Conservation (phyloP, 2,329 filamentous ascomycete genomes). For the Monosporascus sp. region DNA sequence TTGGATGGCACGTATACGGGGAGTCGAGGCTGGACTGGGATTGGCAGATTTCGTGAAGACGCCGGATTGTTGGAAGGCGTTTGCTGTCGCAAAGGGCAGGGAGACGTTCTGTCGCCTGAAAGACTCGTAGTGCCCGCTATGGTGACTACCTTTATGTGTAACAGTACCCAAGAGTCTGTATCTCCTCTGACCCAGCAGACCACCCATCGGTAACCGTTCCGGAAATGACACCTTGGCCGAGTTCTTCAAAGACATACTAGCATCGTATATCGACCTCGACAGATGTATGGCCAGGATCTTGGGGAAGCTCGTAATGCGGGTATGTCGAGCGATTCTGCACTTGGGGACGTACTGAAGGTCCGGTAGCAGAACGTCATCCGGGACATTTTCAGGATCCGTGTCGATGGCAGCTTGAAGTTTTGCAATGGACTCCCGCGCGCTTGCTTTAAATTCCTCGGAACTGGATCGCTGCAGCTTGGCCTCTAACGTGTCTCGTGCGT, state of each 20-base stretch:
- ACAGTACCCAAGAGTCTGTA: conserved; percentile 85
- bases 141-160: conserved; percentile 91
- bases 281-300: conserved; percentile 88
- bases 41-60: conserved; percentile 63
- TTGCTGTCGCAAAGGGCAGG: conserved; percentile 75
- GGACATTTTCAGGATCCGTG: conserved; percentile 74
- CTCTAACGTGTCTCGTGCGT: conserved; percentile 63
- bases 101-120: conserved; percentile 81
- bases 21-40: conserved; percentile 41
- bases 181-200: conserved; percentile 68
- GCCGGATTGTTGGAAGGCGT: conserved; percentile 69
- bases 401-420: conserved; percentile 65
- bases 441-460: conserved; percentile 45
- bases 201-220: conserved; percentile 76
- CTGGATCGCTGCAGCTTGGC: conserved; percentile 51
- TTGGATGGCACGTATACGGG: conserved; percentile 32
- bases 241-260: conserved; percentile 79
- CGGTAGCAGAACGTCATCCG: conserved; percentile 68
- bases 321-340: conserved; percentile 79
- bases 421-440: conserved; percentile 53
- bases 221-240: conserved; percentile 90
- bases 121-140: conserved; percentile 95
- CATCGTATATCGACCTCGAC: conserved; percentile 86
- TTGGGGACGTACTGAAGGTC: conserved; percentile 70
- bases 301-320: conserved; percentile 80